Percentiles rank a stretch among this genome's conserved stretches.
Evolutionary conservation across 306 rosid species (phyloP).

Genomic region (Comarum palustre): DNA sequence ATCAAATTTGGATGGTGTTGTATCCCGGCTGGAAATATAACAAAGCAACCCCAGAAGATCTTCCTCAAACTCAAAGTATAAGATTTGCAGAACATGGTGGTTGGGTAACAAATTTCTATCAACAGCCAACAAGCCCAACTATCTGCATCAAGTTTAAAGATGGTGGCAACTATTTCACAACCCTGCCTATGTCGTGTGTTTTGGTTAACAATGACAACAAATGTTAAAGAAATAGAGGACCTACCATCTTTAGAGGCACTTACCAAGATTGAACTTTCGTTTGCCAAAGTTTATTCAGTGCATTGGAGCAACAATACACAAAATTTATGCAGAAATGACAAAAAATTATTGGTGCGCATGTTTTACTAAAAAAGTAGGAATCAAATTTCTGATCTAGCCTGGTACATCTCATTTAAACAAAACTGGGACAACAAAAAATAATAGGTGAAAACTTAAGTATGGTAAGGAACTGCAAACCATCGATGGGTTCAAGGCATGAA

Average conservation of each 20-base stretch:
- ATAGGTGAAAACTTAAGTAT: not conserved
- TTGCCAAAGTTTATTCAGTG: conserved; percentile 5
- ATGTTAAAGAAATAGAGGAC: not conserved
- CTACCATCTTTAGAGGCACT: not conserved
- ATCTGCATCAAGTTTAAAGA: conserved; percentile 16
- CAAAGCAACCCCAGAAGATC: not conserved
- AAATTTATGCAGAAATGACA: not conserved
- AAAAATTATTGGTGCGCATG: not conserved
- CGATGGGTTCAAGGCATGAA: not conserved
- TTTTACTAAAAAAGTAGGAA: not conserved
- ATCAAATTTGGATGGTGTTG: conserved; percentile 14
- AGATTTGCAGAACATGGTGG: conserved; percentile 9
- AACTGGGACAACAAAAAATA: not conserved
- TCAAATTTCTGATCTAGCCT: conserved; percentile 1
- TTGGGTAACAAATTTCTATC: conserved; percentile 19
- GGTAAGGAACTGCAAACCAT: not conserved
- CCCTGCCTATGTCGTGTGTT: not conserved
- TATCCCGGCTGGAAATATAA: conserved; percentile 3
- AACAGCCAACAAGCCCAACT: conserved; percentile 17
- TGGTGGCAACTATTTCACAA: conserved; percentile 14
- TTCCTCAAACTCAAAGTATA: conserved; percentile 1
- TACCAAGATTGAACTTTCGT: not conserved
- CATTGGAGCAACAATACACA: not conserved
- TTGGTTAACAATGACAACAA: not conserved
- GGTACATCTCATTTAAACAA: not conserved